A percentile compares a stretch with the other conserved stretches of the same genome.
Evolutionary conservation across 2,329 filamentous ascomycete genomes (phyloP).

Genomic region (Penicillium sp.): DNA sequence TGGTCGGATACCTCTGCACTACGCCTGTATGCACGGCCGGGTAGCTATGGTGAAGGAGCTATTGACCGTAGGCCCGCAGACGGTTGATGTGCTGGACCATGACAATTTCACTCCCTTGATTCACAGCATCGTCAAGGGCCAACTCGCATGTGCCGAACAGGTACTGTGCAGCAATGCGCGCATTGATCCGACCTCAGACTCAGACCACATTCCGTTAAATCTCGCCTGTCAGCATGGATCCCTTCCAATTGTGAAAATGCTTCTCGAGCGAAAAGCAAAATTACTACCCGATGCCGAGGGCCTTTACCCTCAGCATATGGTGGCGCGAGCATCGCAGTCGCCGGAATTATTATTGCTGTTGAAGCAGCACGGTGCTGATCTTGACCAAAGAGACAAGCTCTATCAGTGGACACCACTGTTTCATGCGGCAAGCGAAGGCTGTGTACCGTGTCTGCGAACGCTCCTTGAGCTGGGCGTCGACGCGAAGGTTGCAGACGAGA

Average conservation of each 20-base stretch:
- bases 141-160: constrained; percentile 74
- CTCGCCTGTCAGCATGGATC: constrained; percentile 93
- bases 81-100: constrained; percentile 85
- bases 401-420: constrained; percentile 98
- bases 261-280: constrained; percentile 74
- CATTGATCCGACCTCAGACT: constrained; percentile 79
- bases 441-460: constrained; percentile 80
- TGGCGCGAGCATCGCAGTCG: constrained; percentile 81
- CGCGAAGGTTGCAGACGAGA: constrained; percentile 81
- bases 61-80: constrained; percentile 66
- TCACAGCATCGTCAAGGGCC: constrained; percentile 87
- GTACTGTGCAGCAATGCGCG: constrained; percentile 77
- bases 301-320: constrained; percentile 93
- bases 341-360: constrained; percentile 77
- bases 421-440: constrained; percentile 93
- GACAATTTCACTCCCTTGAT: constrained; percentile 97
- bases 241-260: constrained; percentile 75
- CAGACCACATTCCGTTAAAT: constrained; percentile 91
- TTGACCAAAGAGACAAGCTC: constrained; percentile 90
- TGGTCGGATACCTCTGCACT: constrained; percentile 87
- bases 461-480: constrained; percentile 77
- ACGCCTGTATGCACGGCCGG: constrained; percentile 91
- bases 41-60: constrained; percentile 78
- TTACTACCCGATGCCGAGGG: constrained; percentile 95
- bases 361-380: constrained; percentile 79